A percentile compares a stretch with the other conserved stretches of the same genome.
phyloP scores from a whole-genome alignment of 306 rosid genomes.

The Hippophae tibetana region DNA sequence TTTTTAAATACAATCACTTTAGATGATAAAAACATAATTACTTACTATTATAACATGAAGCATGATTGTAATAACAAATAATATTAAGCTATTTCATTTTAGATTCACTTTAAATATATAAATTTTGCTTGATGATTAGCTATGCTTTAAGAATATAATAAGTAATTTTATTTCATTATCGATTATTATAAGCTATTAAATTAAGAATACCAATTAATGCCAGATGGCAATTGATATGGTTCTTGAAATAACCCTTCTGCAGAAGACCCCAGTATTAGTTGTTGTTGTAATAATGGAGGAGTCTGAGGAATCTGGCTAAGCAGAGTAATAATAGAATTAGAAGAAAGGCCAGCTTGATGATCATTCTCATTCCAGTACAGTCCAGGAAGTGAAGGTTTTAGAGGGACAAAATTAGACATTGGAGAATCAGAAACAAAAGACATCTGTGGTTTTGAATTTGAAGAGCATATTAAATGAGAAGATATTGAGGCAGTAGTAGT shows the following conservation, averaged over 20 bases:
- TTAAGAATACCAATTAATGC: slow-evolving; percentile 66
- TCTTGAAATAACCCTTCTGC: slow-evolving; percentile 32
- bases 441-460: not conserved
- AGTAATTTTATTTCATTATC: not conserved
- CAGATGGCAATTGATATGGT: slow-evolving; percentile 42
- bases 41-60: no score
- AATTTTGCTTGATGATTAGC: no score
- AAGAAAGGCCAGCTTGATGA: slow-evolving; percentile 19
- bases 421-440: slow-evolving; percentile 14
- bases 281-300: slow-evolving; percentile 51
- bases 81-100: no score
- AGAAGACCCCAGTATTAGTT: slow-evolving; percentile 45
- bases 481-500: not conserved
- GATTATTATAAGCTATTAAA: not conserved
- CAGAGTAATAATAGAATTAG: slow-evolving; percentile 43
- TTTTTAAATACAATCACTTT: no score
- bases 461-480: slow-evolving; percentile 16
- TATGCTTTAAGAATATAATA: not conserved
- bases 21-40: no score
- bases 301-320: slow-evolving; percentile 69
- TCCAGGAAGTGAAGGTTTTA: slow-evolving; percentile 43
- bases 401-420: slow-evolving; percentile 22
- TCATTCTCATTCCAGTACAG: slow-evolving; percentile 47
- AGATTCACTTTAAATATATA: no score
- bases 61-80: no score